phyloP scores from a whole-genome alignment of 345 rosid species.

The Aegle marmelos region DNA sequence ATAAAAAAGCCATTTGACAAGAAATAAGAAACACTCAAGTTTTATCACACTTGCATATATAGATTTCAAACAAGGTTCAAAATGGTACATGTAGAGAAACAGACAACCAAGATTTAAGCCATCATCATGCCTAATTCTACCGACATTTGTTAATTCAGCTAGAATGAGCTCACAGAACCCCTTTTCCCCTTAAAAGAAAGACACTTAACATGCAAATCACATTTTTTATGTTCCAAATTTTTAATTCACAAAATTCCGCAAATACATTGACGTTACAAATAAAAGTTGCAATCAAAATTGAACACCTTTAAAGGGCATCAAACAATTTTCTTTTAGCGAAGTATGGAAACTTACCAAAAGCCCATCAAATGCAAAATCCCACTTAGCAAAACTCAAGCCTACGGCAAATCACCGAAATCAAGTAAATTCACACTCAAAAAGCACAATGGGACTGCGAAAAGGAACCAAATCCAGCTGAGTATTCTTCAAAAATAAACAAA shows the following conservation, averaged over 20 bases:
- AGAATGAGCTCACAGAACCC: neutral
- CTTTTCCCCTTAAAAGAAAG: no score
- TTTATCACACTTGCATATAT: neutral
- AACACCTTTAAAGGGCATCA: neutral
- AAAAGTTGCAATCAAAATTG: neutral
- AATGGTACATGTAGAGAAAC: neutral
- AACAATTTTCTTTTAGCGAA: neutral
- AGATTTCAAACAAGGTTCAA: constrained; percentile 2
- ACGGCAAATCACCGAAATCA: constrained; percentile 21
- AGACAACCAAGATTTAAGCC: neutral
- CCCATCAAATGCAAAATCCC: constrained; percentile 19
- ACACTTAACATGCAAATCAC: constrained; percentile 7
- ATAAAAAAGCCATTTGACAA: neutral
- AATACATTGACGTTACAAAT: neutral
- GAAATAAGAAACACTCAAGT: neutral
- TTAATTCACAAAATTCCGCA: neutral
- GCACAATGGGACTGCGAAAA: constrained; percentile 13
- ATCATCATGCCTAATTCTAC: constrained; percentile 7
- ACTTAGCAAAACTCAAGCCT: constrained; percentile 4
- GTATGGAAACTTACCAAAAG: constrained; percentile 24
- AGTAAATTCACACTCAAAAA: constrained; percentile 1
- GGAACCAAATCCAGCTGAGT: constrained; percentile 23
- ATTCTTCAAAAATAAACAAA: constrained; percentile 20
- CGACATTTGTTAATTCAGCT: constrained; percentile 27
- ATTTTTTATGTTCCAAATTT: constrained; percentile 9